Conservation (phyloP, 2,329 filamentous ascomycete species). For the Calonectria hawksworthii region DNA sequence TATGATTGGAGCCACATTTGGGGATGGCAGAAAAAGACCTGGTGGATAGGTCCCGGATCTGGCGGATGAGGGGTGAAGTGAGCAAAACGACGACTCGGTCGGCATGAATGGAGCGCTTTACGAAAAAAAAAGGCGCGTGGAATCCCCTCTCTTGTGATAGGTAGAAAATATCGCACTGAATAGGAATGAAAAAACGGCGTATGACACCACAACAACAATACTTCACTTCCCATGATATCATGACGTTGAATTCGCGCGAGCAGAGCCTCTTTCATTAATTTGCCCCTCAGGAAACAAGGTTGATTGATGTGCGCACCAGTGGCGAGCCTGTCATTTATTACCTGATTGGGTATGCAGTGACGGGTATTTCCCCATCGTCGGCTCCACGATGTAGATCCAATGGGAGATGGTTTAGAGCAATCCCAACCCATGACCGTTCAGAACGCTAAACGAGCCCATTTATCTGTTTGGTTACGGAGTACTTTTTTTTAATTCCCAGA, state of each 20-base stretch:
- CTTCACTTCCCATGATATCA: background rate
- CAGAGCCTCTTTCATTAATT: background rate
- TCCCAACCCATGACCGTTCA: background rate
- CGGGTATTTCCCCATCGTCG: background rate
- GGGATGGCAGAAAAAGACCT: conserved; percentile 28
- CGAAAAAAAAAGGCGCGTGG: conserved; percentile 44
- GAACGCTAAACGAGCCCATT: background rate
- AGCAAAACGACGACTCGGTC: conserved; percentile 30
- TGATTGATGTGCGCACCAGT: background rate
- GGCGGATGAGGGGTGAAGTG: conserved; percentile 28
- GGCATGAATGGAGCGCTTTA: conserved; percentile 44
- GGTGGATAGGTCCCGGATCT: conserved; percentile 27
- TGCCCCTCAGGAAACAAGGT: background rate
- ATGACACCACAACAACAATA: background rate
- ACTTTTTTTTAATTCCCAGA: background rate
- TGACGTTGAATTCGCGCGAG: background rate
- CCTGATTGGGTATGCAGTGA: background rate
- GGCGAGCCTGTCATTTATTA: background rate
- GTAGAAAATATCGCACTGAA: conserved; percentile 39
- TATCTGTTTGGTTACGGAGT: background rate
- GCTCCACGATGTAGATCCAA: conserved; percentile 3
- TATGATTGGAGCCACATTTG: conserved; percentile 35
- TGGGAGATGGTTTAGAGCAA: background rate
- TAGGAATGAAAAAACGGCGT: conserved; percentile 38
- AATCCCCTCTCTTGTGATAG: conserved; percentile 58